Base-by-base conservation (phyloP, 108 stramenopile species). In the Discostella stelligeroides region DNA sequence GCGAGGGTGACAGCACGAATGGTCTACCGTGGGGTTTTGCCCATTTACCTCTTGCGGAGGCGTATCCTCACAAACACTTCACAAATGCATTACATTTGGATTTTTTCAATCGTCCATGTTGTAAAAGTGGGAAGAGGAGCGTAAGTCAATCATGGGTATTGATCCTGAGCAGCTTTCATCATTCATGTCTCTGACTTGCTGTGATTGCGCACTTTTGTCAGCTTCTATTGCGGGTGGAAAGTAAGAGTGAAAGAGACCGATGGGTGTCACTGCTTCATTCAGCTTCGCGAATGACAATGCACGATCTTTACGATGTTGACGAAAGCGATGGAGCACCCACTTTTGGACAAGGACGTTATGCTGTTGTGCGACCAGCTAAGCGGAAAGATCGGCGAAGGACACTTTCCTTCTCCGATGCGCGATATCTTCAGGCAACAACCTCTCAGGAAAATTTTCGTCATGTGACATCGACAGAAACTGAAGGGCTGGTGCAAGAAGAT, bases 31-130 rank as follows among this genome's bases (percentile, higher is more conserved):
- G 86, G 70, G 92, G 89, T 30, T 87, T 77, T 69, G 86, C 86
- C 4, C 87, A 88, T 73, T 59, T 92, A 13, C 85, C 90, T 63
- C 48, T 80, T 48, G 86, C 88, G 10, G 56, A 54, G 30, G 80
- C 68, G 29, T 81, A 79, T 59, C 69, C 77, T 1, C 81, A 86
- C 27, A 60, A 72, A 24, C 82, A 86, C 43, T 88, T 88, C 59
- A 61, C 63, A 21, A 80, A 89, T 73, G 84, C 84, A n/a, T 60
- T 92, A 6, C 82, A 86, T 63, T 43, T 92, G 24, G 84, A 88
- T 28, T 92, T 85, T 71, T 92, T 83, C 75, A 87, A 77, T 41
- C 86, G 82, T 54, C 91, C 91, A 0, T 92, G 91, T 49, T 75
- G 72, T 41, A 87, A 88, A 62, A 72, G 82, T 34, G 88, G 89